These are phyloP conservation scores for Karstenula rhodostoma DNA, from an alignment of 2,329 filamentous ascomycete genomes.

Conservation along the genomic window DNA sequence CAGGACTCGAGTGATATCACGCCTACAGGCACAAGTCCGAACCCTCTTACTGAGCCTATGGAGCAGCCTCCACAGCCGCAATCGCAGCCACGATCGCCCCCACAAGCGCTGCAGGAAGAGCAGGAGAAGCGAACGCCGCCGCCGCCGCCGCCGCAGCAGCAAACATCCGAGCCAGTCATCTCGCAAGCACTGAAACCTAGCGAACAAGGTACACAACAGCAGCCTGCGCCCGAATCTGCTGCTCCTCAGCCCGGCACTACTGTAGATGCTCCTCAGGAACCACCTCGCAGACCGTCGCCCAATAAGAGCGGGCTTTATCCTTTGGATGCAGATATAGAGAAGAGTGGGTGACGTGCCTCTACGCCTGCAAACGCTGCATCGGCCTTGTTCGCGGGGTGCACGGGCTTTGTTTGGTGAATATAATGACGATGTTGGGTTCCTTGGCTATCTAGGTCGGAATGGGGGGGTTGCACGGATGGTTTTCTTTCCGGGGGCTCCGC, in stretches of 20 bases:
- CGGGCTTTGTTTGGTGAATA: background rate
- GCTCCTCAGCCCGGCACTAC: background rate
- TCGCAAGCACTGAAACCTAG: background rate
- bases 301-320: constrained; percentile 3
- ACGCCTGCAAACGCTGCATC: background rate
- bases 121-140: background rate
- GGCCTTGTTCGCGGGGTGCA: background rate
- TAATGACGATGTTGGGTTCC: background rate
- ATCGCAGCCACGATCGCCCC: background rate
- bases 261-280: background rate
- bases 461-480: background rate
- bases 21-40: constrained; percentile 28
- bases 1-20: constrained; percentile 32
- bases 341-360: background rate
- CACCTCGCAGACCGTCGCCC: background rate
- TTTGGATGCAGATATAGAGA: constrained; percentile 9
- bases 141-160: background rate
- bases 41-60: constrained; percentile 8
- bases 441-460: constrained; percentile 1
- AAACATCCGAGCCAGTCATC: background rate
- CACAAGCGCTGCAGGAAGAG: background rate
- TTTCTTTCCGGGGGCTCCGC: background rate
- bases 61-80: background rate
- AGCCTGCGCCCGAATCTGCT: background rate
- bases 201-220: background rate